These are phyloP conservation scores for Colletotrichum tabaci DNA, from an alignment of 2,329 filamentous ascomycete species.

Conservation along the genomic window DNA sequence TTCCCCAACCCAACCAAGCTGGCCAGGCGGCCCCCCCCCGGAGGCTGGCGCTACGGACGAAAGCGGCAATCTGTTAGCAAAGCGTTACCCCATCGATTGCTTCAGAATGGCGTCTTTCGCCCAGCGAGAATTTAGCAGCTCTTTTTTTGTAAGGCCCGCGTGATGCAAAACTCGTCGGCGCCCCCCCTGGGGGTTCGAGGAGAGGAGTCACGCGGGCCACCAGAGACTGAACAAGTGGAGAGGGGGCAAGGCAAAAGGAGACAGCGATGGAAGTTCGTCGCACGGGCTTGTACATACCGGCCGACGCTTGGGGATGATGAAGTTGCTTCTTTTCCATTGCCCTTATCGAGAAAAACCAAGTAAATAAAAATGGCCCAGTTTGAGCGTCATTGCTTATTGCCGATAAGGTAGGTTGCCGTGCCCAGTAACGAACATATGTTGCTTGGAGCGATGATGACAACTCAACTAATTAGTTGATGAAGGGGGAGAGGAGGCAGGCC, in stretches of 20 bases:
- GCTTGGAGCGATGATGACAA: not conserved
- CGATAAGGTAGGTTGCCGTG: conserved; percentile 17
- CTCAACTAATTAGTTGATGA: not conserved
- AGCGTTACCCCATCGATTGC: conserved; percentile 40
- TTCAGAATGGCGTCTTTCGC: conserved; percentile 32
- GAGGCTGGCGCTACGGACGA: conserved; percentile 28
- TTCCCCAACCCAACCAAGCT: conserved; percentile 28
- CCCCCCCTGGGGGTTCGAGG: not conserved
- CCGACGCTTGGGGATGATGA: conserved; percentile 3
- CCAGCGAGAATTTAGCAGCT: conserved; percentile 15
- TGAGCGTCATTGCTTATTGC: conserved; percentile 27
- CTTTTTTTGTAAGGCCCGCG: conserved; percentile 13
- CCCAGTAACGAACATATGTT: not conserved
- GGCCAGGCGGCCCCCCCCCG: not conserved
- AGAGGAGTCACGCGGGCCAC: conserved; percentile 31
- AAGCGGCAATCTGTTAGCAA: conserved; percentile 41
- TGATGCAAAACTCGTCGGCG: conserved; percentile 22
- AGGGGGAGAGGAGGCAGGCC: not conserved
- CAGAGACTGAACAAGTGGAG: conserved; percentile 7
- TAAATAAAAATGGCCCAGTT: conserved; percentile 1
- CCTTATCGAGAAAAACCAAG: conserved; percentile 32
- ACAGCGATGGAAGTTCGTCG: not conserved
- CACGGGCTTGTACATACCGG: not conserved
- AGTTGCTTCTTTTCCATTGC: conserved; percentile 26
- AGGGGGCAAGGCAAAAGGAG: conserved; percentile 4